Base-by-base conservation (phyloP, 768 basidiomycete genomes). In the Steccherinum ochraceum region DNA sequence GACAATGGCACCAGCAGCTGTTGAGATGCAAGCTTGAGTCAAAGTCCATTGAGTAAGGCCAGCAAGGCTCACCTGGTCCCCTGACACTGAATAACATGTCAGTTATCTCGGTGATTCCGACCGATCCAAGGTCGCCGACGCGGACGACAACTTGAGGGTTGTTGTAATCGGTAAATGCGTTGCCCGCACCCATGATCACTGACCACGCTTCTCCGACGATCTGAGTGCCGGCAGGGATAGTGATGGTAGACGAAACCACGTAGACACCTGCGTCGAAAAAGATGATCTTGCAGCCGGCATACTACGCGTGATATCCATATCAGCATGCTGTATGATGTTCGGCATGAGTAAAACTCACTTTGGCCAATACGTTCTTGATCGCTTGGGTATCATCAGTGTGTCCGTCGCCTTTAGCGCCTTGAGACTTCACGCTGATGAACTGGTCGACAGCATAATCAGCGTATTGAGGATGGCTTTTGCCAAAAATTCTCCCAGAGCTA, bases 401-500 rank as follows among this genome's bases (percentile, higher is more conserved):
- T 18, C 88, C 89, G 56, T 91, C 89, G 46, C 89, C 89, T 54
- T 68, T 72, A 3, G 87, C 89, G 13, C 87, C 89, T 46, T 81
- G 60, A 42, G 78, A 76, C 58, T 77, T 81, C 40, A 84, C 86
- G 59, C 83, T 87, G 50, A 89, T 74, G 57, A 90, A 81, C 59
- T 90, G 80, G 58, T 71, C 74, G 24, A 78, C 69, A 24, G 79
- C 75, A 58, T 84, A 84, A 47, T 63, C 64, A 12, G 68, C 76
- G 56, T 89, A 89, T 54, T 62, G 59, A 23, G 86, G 86, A 58
- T 83, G 85, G 2, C 66, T 67, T 58, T 68, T 80, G 27, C 81
- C 78, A 50, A 87, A 79, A 24, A 89, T 79, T 45, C 72, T 72
- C 10, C 84, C 84, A n/a, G 72, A 51, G 35, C 68, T 56, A 54